phyloP scores from a whole-genome alignment of 345 rosid species.

The Euclidium syriacum region DNA sequence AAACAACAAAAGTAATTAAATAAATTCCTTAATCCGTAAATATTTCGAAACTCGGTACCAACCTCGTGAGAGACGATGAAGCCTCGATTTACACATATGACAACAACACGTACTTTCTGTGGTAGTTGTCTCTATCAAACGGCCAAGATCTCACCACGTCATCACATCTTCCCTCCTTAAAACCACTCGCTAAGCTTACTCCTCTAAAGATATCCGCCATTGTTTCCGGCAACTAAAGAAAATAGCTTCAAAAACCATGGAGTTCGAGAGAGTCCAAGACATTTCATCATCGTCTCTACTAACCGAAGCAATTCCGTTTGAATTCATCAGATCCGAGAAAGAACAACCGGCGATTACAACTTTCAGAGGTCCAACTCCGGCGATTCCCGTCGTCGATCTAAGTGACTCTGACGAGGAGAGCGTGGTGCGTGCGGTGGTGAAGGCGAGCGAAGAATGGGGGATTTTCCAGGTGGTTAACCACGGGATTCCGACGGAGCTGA shows the following conservation, averaged over 20 bases:
- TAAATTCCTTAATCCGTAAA: neutral
- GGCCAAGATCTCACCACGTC: slow-evolving; percentile 21
- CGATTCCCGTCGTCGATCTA: slow-evolving; percentile 45
- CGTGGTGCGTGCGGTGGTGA: slow-evolving; percentile 30
- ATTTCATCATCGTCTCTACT: slow-evolving; percentile 30
- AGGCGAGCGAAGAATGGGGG: slow-evolving; percentile 50
- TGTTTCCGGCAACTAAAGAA: neutral
- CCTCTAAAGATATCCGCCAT: slow-evolving; percentile 2
- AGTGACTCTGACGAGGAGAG: slow-evolving; percentile 22
- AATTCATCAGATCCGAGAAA: slow-evolving; percentile 52
- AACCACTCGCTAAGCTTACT: neutral
- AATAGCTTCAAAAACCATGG: slow-evolving; percentile 22
- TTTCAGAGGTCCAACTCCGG: slow-evolving; percentile 38
- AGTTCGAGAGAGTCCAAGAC: slow-evolving; percentile 48
- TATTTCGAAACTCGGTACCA: neutral
- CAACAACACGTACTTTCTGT: slow-evolving; percentile 23
- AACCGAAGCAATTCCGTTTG: slow-evolving; percentile 45
- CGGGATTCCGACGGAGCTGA: slow-evolving; percentile 44
- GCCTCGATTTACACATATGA: neutral
- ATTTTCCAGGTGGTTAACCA: slow-evolving; percentile 44
- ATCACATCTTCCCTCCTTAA: slow-evolving; percentile 11
- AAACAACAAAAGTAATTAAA: neutral
- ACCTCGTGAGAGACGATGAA: neutral
- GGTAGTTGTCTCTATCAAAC: slow-evolving; percentile 29
- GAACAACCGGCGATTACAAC: slow-evolving; percentile 77